Percentiles rank a stretch among this genome's conserved stretches.
Evolutionary conservation across 2,329 filamentous ascomycete species (phyloP).

Genomic region (Microsporum ferrugineum): DNA sequence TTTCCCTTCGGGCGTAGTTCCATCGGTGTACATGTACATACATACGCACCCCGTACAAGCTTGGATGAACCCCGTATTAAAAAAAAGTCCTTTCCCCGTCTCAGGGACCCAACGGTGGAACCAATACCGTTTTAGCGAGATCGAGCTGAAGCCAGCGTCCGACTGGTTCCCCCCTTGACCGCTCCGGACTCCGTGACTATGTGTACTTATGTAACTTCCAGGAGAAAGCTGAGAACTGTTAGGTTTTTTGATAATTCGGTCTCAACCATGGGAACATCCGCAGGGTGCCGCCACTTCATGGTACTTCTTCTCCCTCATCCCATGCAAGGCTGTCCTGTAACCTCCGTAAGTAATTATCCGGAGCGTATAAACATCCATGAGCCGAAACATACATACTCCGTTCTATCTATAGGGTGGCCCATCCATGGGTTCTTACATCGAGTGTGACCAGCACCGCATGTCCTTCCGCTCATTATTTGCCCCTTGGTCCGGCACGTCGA

Average conservation of each 20-base stretch:
- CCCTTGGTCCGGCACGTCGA: background rate
- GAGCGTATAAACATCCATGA: background rate
- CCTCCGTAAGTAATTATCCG: background rate
- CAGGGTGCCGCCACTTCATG: background rate
- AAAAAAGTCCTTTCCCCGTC: background rate
- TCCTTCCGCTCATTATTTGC: background rate
- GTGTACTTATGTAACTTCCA: background rate
- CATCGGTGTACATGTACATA: too few species aligned
- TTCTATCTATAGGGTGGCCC: background rate
- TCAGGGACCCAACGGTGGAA: background rate
- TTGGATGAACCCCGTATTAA: background rate
- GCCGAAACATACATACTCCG: background rate
- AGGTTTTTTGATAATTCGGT: background rate
- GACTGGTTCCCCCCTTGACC: background rate
- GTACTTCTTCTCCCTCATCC: background rate
- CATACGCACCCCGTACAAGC: background rate
- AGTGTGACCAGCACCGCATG: slow-evolving; percentile 1
- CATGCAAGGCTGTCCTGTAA: background rate
- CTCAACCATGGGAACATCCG: slow-evolving; percentile 1
- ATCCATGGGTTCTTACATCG: background rate
- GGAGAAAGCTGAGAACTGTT: background rate
- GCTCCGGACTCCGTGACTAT: background rate
- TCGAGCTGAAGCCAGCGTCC: background rate
- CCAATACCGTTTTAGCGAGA: background rate
- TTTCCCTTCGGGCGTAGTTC: too few species aligned